Evolutionary conservation across 352 stramenopile species (phyloP).

Genomic region (Poterioochromonas sp.): DNA sequence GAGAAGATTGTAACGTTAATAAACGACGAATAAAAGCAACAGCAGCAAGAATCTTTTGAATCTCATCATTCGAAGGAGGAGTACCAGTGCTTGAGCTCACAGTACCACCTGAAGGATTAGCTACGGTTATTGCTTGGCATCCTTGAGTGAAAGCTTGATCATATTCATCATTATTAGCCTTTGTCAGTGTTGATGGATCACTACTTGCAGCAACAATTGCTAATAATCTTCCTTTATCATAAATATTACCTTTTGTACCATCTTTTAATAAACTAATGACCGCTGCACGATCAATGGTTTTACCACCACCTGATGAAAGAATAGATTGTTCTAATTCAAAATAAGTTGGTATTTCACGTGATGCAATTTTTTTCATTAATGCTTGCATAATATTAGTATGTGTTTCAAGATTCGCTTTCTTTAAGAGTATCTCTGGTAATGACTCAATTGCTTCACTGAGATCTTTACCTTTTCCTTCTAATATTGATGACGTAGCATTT

Average conservation of each 20-base stretch:
- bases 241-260: conserved; percentile 60
- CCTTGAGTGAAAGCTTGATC: neutral
- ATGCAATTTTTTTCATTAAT: conserved; percentile 69
- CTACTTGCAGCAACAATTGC: conserved; percentile 35
- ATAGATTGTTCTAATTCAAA: conserved; percentile 52
- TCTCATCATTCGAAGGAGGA: neutral
- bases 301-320: conserved; percentile 35
- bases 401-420: conserved; percentile 72
- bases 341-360: conserved; percentile 58
- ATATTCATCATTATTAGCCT: neutral
- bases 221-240: conserved; percentile 70
- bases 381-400: conserved; percentile 76
- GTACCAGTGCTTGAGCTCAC: neutral
- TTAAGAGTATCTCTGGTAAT: conserved; percentile 63
- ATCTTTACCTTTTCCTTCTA: conserved; percentile 45
- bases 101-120: neutral
- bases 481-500: neutral
- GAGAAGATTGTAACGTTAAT: neutral
- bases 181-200: neutral
- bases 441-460: conserved; percentile 67
- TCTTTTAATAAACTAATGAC: conserved; percentile 54
- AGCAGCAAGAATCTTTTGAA: neutral
- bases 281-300: conserved; percentile 32
- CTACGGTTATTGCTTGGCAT: neutral
- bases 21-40: conserved; percentile 2